Percentiles rank a stretch among this genome's conserved stretches.
These are phyloP conservation scores for Vickermania spadyakhi DNA, from an alignment of 208 protist genomes.

Conservation along the genomic window DNA sequence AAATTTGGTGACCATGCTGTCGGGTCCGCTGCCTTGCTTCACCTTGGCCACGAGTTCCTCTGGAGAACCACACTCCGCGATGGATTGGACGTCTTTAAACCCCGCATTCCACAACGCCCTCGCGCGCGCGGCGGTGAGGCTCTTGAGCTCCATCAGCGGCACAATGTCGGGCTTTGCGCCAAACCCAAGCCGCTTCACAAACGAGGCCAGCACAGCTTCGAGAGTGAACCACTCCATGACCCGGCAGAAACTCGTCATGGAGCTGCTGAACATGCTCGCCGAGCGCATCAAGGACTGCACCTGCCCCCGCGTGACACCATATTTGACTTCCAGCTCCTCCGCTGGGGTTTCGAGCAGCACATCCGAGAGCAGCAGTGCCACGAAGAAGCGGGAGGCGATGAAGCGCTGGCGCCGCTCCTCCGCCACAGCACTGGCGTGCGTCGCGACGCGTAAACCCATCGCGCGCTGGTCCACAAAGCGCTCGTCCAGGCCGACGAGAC, in stretches of 20 bases:
- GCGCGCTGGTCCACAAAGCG: conserved; percentile 63
- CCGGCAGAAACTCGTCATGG: conserved; percentile 82
- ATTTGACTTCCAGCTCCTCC: conserved; percentile 46
- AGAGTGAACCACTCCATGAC: conserved; percentile 87
- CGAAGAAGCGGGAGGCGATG: conserved; percentile 79
- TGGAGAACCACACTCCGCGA: conserved; percentile 41
- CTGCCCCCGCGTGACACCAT: conserved; percentile 68
- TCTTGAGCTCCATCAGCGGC: conserved; percentile 82
- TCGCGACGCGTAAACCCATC: conserved; percentile 23
- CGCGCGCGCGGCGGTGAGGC: conserved; percentile 63
- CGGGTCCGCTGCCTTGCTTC: conserved; percentile 34
- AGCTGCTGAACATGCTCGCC: conserved; percentile 79
- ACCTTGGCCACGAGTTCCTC: conserved; percentile 56
- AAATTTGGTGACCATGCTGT: conserved; percentile 57
- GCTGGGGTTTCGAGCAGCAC: conserved; percentile 76
- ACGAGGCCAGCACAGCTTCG: conserved; percentile 77
- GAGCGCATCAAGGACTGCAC: conserved; percentile 79
- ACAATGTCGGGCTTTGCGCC: conserved; percentile 88
- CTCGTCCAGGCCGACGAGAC: conserved; percentile 59
- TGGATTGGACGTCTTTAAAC: conserved; percentile 27
- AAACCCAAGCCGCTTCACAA: conserved; percentile 78
- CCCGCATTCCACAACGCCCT: conserved; percentile 79
- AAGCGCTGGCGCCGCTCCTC: conserved; percentile 36
- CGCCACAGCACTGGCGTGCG: conserved; percentile 5
- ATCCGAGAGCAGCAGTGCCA: conserved; percentile 83